phyloP scores from a whole-genome alignment of 1,284 basidiomycete genomes.

The Rhodotorula sp. region DNA sequence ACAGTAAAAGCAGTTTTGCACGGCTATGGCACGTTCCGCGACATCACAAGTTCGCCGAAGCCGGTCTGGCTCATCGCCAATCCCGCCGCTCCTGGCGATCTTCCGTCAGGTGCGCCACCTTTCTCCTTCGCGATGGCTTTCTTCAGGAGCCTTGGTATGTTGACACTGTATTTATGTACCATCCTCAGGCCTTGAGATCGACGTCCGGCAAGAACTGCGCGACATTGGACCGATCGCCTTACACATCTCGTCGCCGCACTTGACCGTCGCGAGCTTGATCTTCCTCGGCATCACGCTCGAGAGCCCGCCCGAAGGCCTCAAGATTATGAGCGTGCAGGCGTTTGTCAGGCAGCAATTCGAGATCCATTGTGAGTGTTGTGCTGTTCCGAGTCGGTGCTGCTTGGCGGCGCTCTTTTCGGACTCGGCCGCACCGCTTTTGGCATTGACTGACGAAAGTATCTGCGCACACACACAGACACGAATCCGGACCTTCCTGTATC shows the following conservation, averaged over 20 bases:
- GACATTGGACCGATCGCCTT: slow-evolving; percentile 29
- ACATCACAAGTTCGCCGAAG: slow-evolving; percentile 4
- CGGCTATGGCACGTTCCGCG: slow-evolving; percentile 15
- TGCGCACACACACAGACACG: not conserved
- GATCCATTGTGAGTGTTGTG: slow-evolving; percentile 17
- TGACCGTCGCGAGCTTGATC: slow-evolving; percentile 33
- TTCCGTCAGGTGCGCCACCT: slow-evolving; percentile 1
- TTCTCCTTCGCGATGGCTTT: not conserved
- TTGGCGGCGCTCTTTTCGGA: not conserved
- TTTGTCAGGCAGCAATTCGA: slow-evolving; percentile 29
- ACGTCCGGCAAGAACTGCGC: slow-evolving; percentile 13
- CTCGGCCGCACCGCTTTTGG: not conserved
- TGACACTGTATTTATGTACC: not conserved
- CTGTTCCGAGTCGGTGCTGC: no score
- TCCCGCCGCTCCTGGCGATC: slow-evolving; percentile 21
- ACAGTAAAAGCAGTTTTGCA: slow-evolving; percentile 20
- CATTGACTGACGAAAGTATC: not conserved
- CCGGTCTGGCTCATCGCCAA: slow-evolving; percentile 20
- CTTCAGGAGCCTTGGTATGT: not conserved
- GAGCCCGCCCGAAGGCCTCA: slow-evolving; percentile 24
- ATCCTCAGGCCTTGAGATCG: slow-evolving; percentile 14
- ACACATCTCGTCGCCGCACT: slow-evolving; percentile 27
- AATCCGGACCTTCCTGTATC: slow-evolving; percentile 4
- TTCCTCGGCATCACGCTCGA: slow-evolving; percentile 26
- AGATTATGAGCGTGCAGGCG: slow-evolving; percentile 24